phyloP scores from a whole-genome alignment of 148 eudicot species.

The Cornus suecica region DNA sequence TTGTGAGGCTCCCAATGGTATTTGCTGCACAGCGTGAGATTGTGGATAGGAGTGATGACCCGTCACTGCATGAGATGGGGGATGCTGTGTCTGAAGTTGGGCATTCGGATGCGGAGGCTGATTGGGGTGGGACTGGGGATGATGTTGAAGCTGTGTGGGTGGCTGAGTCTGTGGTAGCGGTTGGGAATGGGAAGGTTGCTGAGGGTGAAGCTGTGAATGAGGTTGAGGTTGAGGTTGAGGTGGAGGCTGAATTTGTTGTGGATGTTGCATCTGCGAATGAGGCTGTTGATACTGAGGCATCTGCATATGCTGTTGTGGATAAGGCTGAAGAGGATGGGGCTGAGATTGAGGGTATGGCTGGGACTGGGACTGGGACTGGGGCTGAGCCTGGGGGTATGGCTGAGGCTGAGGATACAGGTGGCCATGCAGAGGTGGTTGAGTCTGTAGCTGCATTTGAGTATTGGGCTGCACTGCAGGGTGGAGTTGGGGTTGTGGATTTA shows the following conservation, averaged over 20 bases:
- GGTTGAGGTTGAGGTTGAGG: constrained; percentile 38
- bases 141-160: constrained; percentile 44
- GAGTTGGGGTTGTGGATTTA: constrained; percentile 31
- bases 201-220: constrained; percentile 34
- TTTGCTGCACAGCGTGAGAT: constrained; percentile 49
- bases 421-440: constrained; percentile 42
- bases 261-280: constrained; percentile 36
- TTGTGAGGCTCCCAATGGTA: constrained; percentile 44
- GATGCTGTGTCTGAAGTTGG: constrained; percentile 25
- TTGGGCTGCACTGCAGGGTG: constrained; percentile 33
- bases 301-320: constrained; percentile 35
- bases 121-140: constrained; percentile 23
- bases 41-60: constrained; percentile 34
- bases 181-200: constrained; percentile 25
- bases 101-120: constrained; percentile 20
- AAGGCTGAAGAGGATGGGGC: constrained; percentile 32
- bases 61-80: constrained; percentile 22
- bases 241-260: too few species aligned
- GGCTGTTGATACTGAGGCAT: constrained; percentile 31
- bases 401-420: constrained; percentile 34
- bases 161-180: constrained; percentile 40
- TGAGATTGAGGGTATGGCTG: constrained; percentile 37
- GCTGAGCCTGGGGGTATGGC: constrained; percentile 15
- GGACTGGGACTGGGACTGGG: constrained; percentile 43
- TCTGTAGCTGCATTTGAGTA: constrained; percentile 36